Conservation (phyloP, 2,329 filamentous ascomycete species). For the Fusarium circinatum region DNA sequence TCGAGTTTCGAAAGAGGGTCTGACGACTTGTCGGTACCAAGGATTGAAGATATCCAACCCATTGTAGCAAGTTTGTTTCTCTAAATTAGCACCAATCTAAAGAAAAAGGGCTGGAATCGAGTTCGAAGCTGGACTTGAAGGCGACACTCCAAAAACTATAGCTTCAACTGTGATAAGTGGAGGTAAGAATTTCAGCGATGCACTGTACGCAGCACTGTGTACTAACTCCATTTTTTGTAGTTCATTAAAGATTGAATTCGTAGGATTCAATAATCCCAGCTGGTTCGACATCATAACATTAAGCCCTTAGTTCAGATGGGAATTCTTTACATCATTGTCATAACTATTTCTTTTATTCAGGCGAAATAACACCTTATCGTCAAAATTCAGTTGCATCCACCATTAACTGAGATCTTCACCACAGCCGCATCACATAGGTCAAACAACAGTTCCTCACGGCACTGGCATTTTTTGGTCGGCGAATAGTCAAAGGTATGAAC, state of each 20-base stretch:
- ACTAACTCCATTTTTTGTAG: neutral
- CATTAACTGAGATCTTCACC: neutral
- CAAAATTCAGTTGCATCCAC: constrained; percentile 1
- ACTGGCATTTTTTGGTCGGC: constrained; percentile 38
- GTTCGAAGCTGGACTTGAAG: constrained; percentile 11
- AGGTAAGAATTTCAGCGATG: constrained; percentile 20
- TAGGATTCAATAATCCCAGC: neutral
- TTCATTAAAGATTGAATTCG: neutral
- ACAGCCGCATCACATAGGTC: constrained; percentile 4
- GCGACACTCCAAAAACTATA: constrained; percentile 28
- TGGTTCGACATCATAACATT: neutral
- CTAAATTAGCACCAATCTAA: neutral
- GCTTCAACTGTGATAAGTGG: constrained; percentile 29
- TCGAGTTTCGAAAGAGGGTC: constrained; percentile 80
- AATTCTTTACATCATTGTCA: neutral
- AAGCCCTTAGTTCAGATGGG: neutral
- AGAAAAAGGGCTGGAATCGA: neutral
- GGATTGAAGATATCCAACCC: constrained; percentile 68
- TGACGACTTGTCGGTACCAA: constrained; percentile 57
- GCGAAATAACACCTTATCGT: neutral
- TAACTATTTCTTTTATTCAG: constrained; percentile 4
- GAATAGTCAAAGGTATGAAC: constrained; percentile 45
- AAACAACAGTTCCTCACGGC: constrained; percentile 31
- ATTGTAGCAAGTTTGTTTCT: constrained; percentile 48
- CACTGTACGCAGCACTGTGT: constrained; percentile 40